These are phyloP conservation scores for Trichodelitschia bisporula DNA, from an alignment of 495 filamentous ascomycete genomes.

Conservation along the genomic window DNA sequence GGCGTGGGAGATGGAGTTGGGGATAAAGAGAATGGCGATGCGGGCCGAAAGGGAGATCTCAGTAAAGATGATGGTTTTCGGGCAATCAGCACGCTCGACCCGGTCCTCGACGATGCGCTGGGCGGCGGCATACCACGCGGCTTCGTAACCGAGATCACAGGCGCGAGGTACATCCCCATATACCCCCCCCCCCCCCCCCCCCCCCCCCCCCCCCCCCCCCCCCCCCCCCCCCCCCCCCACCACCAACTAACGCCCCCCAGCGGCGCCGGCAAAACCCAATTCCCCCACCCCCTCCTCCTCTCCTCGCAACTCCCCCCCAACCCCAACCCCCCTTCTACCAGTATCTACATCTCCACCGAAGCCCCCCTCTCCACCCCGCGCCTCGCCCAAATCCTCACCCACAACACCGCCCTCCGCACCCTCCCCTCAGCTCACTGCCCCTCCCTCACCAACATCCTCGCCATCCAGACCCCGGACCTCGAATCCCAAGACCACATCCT, in stretches of 20 bases:
- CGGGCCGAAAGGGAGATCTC: not conserved
- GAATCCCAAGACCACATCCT: constrained; percentile 92
- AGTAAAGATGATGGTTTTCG: constrained; percentile 1
- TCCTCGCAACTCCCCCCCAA: constrained; percentile 56
- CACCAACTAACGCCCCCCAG: too few relatives aligned
- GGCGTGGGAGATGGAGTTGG: constrained; percentile 14
- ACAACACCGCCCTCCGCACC: constrained; percentile 9
- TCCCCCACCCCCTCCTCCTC: constrained; percentile 62
- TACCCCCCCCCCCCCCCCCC: too few relatives aligned
- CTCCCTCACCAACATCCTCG: constrained; percentile 43
- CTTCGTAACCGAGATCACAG: constrained; percentile 73
- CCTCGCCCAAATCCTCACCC: constrained; percentile 43
- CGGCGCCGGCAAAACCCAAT: constrained; percentile 88
- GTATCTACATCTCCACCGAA: constrained; percentile 93
- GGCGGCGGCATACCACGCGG: constrained; percentile 68
- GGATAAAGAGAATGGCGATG: not conserved
- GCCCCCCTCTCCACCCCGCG: constrained; percentile 57
- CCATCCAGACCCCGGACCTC: constrained; percentile 69
- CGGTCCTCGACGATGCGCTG: constrained; percentile 44
- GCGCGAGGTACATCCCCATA: constrained; percentile 43
- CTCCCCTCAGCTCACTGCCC: too few relatives aligned
- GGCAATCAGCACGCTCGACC: constrained; percentile 58
- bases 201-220: too few relatives aligned
- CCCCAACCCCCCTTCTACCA: constrained; percentile 34
- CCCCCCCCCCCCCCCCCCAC: too few relatives aligned